Evolutionary conservation across 768 basidiomycete genomes (phyloP), one percentile per base, ranked within the genome.

Genomic region (Rhizopogon sp.): DNA sequence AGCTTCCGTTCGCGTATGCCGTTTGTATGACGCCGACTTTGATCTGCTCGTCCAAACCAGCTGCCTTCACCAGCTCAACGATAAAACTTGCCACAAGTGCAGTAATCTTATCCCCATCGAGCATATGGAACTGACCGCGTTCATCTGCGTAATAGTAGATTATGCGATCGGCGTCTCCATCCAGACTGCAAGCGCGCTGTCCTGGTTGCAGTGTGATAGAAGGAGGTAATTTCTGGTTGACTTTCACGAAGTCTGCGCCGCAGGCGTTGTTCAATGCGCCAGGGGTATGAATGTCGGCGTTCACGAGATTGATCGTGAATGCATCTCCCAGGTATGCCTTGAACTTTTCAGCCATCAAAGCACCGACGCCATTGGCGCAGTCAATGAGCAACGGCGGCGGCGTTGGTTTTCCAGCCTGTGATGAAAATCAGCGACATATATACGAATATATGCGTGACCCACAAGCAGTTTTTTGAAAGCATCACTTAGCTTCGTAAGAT

Each of bases 31-130:
- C 90, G 33, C 97, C 97, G 28, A 98, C 89, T 67, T 88, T 83
- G 59, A 98, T 72, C 46, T 81, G 74, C 22, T 79, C 76, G 22
- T 91, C 88, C 41, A 98, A 74, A 17, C 92, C 93, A 16, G 95
- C 85, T 37, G 83, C 80, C 68, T 86, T 90, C 61, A 96, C 89
- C 13, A 96, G 81, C 55, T 93, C 93, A 37, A 91, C 85, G 58
- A 99, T 87, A 74, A 93, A 98, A 28, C 90, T 86, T 9, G 97
- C 93, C 22, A 93, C 93, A 37, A 99, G 79, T 0, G 89, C 86
- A 3, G 97, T 91, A 55, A 98, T 98, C 79, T 98, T 99, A 75
- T 99, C 97, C 10, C 97, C 97, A 61, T 99, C 97, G 41, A 99
- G 81, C 81, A 99, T 84, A 63, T 84, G 87, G 76, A 98, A 99